A percentile compares a stretch with the other conserved stretches of the same genome.
phyloP scores from a whole-genome alignment of 2,329 filamentous ascomycete species.

The Neofusicoccum ribis region DNA sequence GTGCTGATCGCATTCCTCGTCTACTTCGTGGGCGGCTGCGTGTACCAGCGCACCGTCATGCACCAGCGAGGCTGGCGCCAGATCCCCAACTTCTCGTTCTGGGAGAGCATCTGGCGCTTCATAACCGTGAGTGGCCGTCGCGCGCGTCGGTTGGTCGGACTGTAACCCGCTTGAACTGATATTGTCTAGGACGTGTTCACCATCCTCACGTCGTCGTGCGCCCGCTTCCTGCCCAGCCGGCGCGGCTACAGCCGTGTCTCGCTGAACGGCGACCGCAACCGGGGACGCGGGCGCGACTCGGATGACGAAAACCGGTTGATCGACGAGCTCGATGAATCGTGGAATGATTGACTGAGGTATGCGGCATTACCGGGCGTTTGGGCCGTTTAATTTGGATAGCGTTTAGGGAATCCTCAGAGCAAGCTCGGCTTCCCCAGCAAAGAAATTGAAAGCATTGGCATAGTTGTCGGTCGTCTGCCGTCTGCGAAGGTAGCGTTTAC shows the following conservation, averaged over 20 bases:
- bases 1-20: conserved; percentile 76
- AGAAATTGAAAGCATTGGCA: conserved; percentile 7
- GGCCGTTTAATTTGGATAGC: conserved; percentile 8
- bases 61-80: conserved; percentile 95
- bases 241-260: conserved; percentile 68
- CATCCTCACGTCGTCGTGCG: conserved; percentile 68
- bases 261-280: conserved; percentile 41
- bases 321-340: conserved; percentile 94
- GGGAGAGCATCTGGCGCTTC: conserved; percentile 84
- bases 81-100: conserved; percentile 89
- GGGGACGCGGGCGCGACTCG: conserved; percentile 44
- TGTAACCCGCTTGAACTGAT: conserved; percentile 3
- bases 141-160: conserved; percentile 11
- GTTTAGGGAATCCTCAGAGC: too few species aligned
- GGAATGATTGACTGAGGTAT: conserved; percentile 69
- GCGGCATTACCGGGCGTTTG: conserved; percentile 12
- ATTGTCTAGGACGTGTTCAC: conserved; percentile 57
- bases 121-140: conserved; percentile 63
- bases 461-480: neutral
- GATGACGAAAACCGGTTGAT: conserved; percentile 94
- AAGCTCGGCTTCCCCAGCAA: neutral
- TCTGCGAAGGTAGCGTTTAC: neutral
- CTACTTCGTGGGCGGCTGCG: conserved; percentile 88
- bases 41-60: conserved; percentile 92
- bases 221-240: conserved; percentile 63